phyloP scores from a whole-genome alignment of 2,329 filamentous ascomycete genomes.

The Diaporthe ampelina region DNA sequence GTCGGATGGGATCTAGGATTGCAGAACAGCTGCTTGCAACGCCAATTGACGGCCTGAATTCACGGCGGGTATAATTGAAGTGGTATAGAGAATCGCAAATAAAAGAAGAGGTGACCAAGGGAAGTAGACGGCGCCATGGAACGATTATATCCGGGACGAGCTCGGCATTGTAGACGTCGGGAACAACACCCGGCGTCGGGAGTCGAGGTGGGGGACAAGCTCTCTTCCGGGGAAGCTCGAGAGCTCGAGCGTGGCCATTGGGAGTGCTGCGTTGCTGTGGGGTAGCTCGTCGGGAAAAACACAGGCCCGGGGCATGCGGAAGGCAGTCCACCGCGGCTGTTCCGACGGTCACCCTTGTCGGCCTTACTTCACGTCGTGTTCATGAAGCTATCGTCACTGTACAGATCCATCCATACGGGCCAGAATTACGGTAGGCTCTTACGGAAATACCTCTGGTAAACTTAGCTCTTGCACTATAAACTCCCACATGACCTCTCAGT shows the following conservation, averaged over 20 bases:
- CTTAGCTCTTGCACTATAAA: too few species aligned
- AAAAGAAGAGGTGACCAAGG: not conserved
- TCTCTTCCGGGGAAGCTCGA: conserved; percentile 26
- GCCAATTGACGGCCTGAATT: not conserved
- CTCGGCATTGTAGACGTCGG: conserved; percentile 15
- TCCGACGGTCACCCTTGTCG: not conserved
- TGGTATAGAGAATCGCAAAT: not conserved
- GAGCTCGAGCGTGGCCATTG: conserved; percentile 9
- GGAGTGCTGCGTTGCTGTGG: conserved; percentile 2
- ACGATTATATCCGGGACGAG: conserved; percentile 17
- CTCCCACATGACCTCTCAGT: too few species aligned
- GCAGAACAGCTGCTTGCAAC: not conserved
- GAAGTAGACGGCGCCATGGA: not conserved
- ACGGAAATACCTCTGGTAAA: too few species aligned
- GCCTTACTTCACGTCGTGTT: too few species aligned
- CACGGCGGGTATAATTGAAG: conserved; percentile 4
- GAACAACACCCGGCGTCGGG: conserved; percentile 30
- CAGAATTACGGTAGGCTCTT: not conserved
- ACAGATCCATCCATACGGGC: not conserved
- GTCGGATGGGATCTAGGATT: not conserved
- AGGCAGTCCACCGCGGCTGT: conserved; percentile 25
- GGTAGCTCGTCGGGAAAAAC: conserved; percentile 14
- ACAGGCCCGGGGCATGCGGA: conserved; percentile 16
- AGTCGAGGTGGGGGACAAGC: conserved; percentile 29
- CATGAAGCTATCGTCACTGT: not conserved